Conservation (phyloP, 2,329 filamentous ascomycete species). For the Volutella citrinella region DNA sequence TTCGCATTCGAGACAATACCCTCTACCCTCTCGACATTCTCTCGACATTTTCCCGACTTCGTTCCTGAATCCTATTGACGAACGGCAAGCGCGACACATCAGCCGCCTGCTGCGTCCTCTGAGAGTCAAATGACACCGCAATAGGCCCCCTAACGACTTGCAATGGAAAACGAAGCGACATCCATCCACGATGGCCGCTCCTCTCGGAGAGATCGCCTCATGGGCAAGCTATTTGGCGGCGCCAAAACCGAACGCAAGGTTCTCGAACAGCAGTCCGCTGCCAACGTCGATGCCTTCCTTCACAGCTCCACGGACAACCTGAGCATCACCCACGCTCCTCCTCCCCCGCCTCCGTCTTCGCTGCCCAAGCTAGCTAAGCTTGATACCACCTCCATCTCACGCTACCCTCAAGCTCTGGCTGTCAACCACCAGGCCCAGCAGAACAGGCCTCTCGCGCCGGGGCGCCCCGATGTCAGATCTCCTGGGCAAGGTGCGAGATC, state of each 20-base stretch:
- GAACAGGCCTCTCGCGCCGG: slow-evolving; percentile 39
- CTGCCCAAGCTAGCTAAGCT: slow-evolving; percentile 52
- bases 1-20: too few species aligned
- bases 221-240: slow-evolving; percentile 59
- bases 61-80: too few species aligned
- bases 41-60: too few species aligned
- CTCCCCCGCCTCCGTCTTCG: slow-evolving; percentile 38
- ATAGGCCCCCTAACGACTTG: slow-evolving; percentile 16
- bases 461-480: slow-evolving; percentile 40
- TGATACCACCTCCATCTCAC: slow-evolving; percentile 53
- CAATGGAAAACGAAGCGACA: slow-evolving; percentile 46
- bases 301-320: slow-evolving; percentile 54
- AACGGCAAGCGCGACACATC: too few species aligned
- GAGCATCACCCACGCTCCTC: slow-evolving; percentile 49
- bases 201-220: slow-evolving; percentile 53
- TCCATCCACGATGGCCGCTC: slow-evolving; percentile 37
- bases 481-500: slow-evolving; percentile 44
- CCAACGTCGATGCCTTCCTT: slow-evolving; percentile 58
- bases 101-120: slow-evolving; percentile 9
- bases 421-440: slow-evolving; percentile 43
- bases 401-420: slow-evolving; percentile 53
- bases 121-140: slow-evolving; percentile 30
- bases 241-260: slow-evolving; percentile 44
- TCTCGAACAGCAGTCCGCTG: slow-evolving; percentile 33
- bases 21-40: too few species aligned